phyloP scores from a whole-genome alignment of 148 eudicot species.

The Camellia lanceoleosa region DNA sequence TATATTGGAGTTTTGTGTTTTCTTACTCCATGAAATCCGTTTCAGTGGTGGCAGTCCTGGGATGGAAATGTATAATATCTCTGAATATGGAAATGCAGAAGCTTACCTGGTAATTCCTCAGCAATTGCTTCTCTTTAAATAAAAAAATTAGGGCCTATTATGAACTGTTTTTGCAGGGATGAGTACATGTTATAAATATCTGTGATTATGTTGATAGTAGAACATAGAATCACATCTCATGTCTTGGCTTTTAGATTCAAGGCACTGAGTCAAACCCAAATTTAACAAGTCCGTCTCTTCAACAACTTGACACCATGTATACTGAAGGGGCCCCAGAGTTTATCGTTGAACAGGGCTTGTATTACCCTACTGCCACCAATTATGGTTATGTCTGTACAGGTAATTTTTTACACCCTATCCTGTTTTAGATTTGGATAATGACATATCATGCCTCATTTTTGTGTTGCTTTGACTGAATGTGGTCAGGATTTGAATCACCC shows the following conservation, averaged over 20 bases:
- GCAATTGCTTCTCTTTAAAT: not conserved
- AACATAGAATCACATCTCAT: not conserved
- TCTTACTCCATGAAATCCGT: not conserved
- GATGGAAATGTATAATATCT: conserved; percentile 43
- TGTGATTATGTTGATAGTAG: not conserved
- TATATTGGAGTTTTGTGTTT: not conserved
- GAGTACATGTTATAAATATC: not conserved
- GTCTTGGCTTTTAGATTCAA: conserved; percentile 44
- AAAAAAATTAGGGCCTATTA: not conserved
- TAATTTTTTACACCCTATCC: conserved; percentile 9
- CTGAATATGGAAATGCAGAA: conserved; percentile 51
- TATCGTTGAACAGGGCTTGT: conserved; percentile 67
- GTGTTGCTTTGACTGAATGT: conserved; percentile 7
- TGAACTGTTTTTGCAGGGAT: not conserved
- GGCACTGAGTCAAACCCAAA: conserved; percentile 47
- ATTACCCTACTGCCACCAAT: conserved; percentile 68
- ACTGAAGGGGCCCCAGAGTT: conserved; percentile 62
- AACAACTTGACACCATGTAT: conserved; percentile 53
- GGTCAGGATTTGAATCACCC: conserved; percentile 68
- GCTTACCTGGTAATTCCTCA: conserved; percentile 40
- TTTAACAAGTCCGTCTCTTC: conserved; percentile 35
- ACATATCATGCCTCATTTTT: not conserved
- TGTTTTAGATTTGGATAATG: not conserved
- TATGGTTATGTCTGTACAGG: conserved; percentile 92
- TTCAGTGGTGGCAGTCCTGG: conserved; percentile 38